phyloP scores from a whole-genome alignment of 345 rosid species.

The Iberis pinnata region DNA sequence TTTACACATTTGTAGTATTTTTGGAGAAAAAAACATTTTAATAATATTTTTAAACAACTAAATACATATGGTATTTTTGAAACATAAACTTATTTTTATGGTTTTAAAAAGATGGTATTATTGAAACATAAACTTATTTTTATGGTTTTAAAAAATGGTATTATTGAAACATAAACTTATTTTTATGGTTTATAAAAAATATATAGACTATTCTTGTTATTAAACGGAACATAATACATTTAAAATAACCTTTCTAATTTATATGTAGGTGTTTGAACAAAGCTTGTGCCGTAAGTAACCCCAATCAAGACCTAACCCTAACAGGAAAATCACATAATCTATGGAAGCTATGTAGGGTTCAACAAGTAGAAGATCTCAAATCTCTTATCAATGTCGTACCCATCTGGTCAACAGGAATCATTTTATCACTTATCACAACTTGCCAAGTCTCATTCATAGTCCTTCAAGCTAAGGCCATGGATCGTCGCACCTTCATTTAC shows the following conservation, averaged over 20 bases:
- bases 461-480: conserved; percentile 45
- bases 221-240: not conserved
- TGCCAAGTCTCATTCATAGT: conserved; percentile 37
- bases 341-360: conserved; percentile 49
- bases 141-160: too few species aligned
- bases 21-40: too few species aligned
- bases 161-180: too few species aligned
- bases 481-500: conserved; percentile 36
- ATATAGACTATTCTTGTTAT: too few species aligned
- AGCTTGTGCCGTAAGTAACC: conserved; percentile 40
- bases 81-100: too few species aligned
- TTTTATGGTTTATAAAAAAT: too few species aligned
- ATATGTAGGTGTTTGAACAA: conserved; percentile 56
- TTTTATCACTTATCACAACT: conserved; percentile 29
- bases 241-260: too few species aligned
- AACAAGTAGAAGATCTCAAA: conserved; percentile 62
- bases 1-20: too few species aligned
- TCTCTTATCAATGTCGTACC: conserved; percentile 42
- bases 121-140: too few species aligned
- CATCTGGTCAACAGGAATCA: conserved; percentile 49
- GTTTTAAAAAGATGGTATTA: too few species aligned
- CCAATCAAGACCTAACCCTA: conserved; percentile 27
- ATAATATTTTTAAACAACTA: too few species aligned
- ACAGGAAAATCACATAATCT: conserved; percentile 32
- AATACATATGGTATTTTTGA: too few species aligned